Percentiles rank a stretch among this genome's conserved stretches.
phyloP scores from a whole-genome alignment of 1,284 basidiomycete species.

The Moniliella sp. region DNA sequence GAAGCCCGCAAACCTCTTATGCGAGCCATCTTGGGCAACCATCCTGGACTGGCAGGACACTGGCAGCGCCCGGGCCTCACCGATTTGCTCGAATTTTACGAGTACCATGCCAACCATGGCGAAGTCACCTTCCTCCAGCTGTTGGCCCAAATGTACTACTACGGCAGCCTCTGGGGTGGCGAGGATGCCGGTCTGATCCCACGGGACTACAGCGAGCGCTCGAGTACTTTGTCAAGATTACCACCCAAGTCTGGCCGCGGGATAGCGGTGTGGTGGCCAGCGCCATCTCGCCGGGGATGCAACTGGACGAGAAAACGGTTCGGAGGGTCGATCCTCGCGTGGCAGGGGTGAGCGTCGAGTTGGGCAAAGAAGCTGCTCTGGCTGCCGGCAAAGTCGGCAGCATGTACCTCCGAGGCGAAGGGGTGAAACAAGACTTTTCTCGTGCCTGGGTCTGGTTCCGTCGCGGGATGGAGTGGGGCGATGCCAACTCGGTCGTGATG shows the following conservation, averaged over 20 bases:
- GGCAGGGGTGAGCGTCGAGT: constrained; percentile 7
- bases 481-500: constrained; percentile 67
- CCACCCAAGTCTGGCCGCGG: constrained; percentile 21
- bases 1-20: constrained; percentile 49
- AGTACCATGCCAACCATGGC: constrained; percentile 17
- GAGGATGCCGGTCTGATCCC: constrained; percentile 20
- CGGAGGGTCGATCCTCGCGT: no score
- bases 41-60: constrained; percentile 8
- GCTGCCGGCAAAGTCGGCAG: constrained; percentile 44
- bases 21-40: constrained; percentile 43
- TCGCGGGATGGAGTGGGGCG: constrained; percentile 48
- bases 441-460: constrained; percentile 83
- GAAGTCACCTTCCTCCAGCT: constrained; percentile 9
- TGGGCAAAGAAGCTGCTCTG: constrained; percentile 6
- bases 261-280: constrained; percentile 12
- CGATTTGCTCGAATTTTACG: constrained; percentile 52
- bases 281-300: no score
- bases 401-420: constrained; percentile 85
- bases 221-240: constrained; percentile 10
- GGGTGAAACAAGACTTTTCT: constrained; percentile 53
- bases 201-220: constrained; percentile 15
- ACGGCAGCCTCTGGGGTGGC: constrained; percentile 22
- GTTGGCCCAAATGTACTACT: constrained; percentile 22
- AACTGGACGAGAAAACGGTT: constrained; percentile 1
- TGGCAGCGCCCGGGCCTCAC: constrained; percentile 37